Conservation (phyloP, 2,329 filamentous ascomycete genomes). For the Fusarium mexicanum region DNA sequence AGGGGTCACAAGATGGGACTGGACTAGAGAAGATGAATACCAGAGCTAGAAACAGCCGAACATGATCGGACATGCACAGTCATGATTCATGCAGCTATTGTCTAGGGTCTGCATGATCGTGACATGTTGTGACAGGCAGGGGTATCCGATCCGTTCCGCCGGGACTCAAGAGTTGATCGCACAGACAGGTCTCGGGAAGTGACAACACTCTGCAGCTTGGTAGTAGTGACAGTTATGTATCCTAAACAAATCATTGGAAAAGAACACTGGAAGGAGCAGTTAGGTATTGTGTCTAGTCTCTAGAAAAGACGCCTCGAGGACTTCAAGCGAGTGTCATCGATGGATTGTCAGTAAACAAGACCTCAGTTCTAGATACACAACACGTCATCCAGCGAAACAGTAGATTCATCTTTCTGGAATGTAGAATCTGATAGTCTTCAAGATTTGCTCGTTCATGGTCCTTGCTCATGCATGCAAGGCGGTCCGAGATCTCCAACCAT, state of each 20-base stretch:
- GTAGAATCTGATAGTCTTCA: neutral
- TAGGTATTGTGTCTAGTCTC: neutral
- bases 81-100: conserved; percentile 8
- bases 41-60: neutral
- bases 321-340: neutral
- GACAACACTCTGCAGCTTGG: neutral
- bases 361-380: neutral
- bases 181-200: neutral
- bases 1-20: neutral
- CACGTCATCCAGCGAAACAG: neutral
- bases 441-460: neutral
- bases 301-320: neutral
- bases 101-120: neutral
- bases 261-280: neutral
- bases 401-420: neutral
- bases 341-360: neutral
- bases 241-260: fast-evolving
- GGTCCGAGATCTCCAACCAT: neutral
- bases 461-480: neutral
- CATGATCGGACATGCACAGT: neutral
- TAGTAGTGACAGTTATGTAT: neutral
- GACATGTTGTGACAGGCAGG: conserved; percentile 10
- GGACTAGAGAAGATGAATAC: neutral
- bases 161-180: neutral
- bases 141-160: conserved; percentile 1